A percentile compares a stretch with the other conserved stretches of the same genome.
These are phyloP conservation scores for Metarhizium humberi DNA, from an alignment of 2,329 filamentous ascomycete genomes.

Conservation along the genomic window DNA sequence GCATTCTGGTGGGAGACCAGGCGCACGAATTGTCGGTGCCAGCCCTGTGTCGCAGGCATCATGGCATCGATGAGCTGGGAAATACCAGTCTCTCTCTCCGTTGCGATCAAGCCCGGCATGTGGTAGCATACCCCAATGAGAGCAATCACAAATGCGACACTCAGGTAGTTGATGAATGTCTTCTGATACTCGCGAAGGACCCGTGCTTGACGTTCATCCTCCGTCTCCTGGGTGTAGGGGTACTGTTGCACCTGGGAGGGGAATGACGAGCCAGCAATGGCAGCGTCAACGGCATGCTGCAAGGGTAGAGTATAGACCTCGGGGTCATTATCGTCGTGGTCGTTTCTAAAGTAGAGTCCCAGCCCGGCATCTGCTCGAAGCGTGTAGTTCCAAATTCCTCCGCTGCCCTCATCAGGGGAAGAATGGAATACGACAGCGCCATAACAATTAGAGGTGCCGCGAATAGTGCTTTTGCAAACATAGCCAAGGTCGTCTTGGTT, in stretches of 20 bases:
- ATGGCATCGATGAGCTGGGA: constrained; percentile 68
- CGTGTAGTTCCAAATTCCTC: constrained; percentile 60
- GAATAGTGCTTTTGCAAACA: constrained; percentile 48
- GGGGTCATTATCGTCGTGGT: constrained; percentile 48
- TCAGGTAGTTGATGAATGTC: constrained; percentile 55
- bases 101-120: constrained; percentile 59
- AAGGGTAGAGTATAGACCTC: constrained; percentile 60
- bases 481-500: constrained; percentile 19
- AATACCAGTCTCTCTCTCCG: constrained; percentile 61
- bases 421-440: constrained; percentile 64
- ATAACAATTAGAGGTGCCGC: constrained; percentile 62
- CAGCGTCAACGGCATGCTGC: constrained; percentile 57
- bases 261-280: constrained; percentile 33
- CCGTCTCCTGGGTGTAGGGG: constrained; percentile 23
- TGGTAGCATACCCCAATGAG: constrained; percentile 64
- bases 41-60: constrained; percentile 55
- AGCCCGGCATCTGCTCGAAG: constrained; percentile 54
- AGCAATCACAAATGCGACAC: constrained; percentile 58
- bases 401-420: constrained; percentile 51
- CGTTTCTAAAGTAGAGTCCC: constrained; percentile 44
- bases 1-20: constrained; percentile 53
- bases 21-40: constrained; percentile 21
- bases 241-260: constrained; percentile 21
- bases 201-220: constrained; percentile 43
- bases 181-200: constrained; percentile 53